Evolutionary conservation across 2,329 filamentous ascomycete species (phyloP), one percentile per base, ranked within the genome.

Genomic region (Monilinia fructigena): DNA sequence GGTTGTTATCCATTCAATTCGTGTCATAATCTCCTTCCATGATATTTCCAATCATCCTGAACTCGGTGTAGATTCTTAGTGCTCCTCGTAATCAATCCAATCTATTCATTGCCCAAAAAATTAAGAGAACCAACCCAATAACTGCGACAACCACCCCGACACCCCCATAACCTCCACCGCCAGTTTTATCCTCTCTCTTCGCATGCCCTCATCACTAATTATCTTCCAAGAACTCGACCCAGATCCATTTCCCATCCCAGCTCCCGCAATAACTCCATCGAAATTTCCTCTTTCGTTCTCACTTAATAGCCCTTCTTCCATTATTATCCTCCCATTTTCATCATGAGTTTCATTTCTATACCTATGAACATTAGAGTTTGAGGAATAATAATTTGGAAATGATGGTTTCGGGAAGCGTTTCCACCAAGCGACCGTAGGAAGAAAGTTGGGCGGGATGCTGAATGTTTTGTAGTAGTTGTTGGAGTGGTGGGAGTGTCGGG

Each of bases 361-460:
- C 45, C 14, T 12, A 10, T 50, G 58, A 23, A 23, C 26, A 48
- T 26, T 38, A 8, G 23, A 26, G 8, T 8, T 20, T 3, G 45
- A 61, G 58, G 58, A 26, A 50, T 50, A 26, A 61, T 61, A 50
- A 20, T 10, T 61, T n/a, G 58, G 8, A 28, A 61, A 61, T 26
- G 12, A 50, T 6, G 63, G 63, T 48, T 18, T 40, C 18, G 42
- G 54, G 28, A 65, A 59, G 16, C 11, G 31, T 50, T 58, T 65
- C 63, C 63, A 65, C 63, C 63, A 65, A 48, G 63, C 63, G 11
- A 65, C 42, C 16, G 54, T 59, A 12, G 63, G 42, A 65, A 52
- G 63, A 65, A 65, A 23, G 63, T 65, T 42, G 54, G 63, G 45
- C 63, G 63, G 14, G 42, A 40, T n/a, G 40, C 42, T 4, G 63